Conservation (phyloP, 495 filamentous ascomycete genomes). For the Hyaloscypha hepaticicola region DNA sequence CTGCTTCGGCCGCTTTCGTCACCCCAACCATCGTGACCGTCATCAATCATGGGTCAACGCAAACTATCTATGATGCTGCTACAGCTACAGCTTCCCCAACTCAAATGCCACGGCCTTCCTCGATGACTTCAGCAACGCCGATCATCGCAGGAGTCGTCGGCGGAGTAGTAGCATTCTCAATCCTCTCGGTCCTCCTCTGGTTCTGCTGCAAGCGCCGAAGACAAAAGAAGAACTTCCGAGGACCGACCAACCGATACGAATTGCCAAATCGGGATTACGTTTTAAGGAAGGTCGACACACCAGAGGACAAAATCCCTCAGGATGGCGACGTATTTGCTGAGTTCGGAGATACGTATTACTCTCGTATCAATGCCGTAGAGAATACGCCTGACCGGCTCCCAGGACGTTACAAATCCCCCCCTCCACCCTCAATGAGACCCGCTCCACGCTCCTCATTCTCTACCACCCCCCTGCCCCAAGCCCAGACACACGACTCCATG, state of each 20-base stretch:
- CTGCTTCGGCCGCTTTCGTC: neutral
- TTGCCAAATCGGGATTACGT: neutral
- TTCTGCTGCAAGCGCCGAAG: constrained; percentile 11
- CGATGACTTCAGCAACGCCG: constrained; percentile 1
- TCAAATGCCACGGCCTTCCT: neutral
- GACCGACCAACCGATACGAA: constrained; percentile 4
- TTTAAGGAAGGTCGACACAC: neutral
- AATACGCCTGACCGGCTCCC: neutral
- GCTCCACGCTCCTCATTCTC: neutral
- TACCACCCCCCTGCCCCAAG: neutral
- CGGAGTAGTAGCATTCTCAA: constrained; percentile 6
- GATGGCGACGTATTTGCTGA: constrained; percentile 10
- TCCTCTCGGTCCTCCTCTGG: constrained; percentile 13
- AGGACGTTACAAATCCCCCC: neutral
- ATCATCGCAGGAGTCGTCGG: constrained; percentile 22
- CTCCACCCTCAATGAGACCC: neutral
- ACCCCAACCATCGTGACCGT: neutral
- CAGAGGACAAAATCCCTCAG: neutral
- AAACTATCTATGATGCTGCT: neutral
- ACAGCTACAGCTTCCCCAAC: neutral
- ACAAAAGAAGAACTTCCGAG: neutral
- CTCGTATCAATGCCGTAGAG: neutral
- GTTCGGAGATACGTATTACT: constrained; percentile 6
- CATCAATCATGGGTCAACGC: constrained; percentile 4
- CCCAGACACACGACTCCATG: neutral